Percentiles rank a stretch among this genome's conserved stretches.
phyloP scores from a whole-genome alignment of 192 early-diverging fungal species.

The Chytriomyces sp. region DNA sequence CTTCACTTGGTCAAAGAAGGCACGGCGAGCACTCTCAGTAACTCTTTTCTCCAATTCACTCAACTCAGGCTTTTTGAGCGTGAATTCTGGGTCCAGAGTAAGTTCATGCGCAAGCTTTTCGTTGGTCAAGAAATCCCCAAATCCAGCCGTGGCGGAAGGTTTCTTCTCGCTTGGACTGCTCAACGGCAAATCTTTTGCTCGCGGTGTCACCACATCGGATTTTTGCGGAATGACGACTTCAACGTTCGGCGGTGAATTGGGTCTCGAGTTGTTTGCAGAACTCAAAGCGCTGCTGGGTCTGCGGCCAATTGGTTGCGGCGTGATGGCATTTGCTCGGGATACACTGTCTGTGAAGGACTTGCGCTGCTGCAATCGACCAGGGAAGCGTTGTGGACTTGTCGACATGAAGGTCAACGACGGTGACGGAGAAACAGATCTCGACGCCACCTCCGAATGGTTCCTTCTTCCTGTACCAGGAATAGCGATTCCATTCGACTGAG shows the following conservation, averaged over 20 bases:
- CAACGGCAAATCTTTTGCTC: not conserved
- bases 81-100: slow-evolving; percentile 74
- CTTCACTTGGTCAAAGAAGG: slow-evolving; percentile 72
- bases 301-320: not conserved
- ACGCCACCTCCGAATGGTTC: slow-evolving; percentile 1
- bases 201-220: slow-evolving; percentile 3
- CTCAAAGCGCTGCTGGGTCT: not conserved
- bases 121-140: slow-evolving; percentile 58
- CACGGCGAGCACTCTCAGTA: slow-evolving; percentile 63
- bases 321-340: slow-evolving; percentile 6
- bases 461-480: slow-evolving; percentile 3
- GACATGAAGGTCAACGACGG: slow-evolving; percentile 31
- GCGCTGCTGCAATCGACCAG: slow-evolving; percentile 10
- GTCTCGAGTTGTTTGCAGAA: not conserved
- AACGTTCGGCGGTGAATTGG: not conserved
- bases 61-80: slow-evolving; percentile 53
- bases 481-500: not conserved
- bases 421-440: slow-evolving; percentile 6
- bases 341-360: slow-evolving; percentile 15
- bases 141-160: slow-evolving; percentile 20
- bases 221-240: slow-evolving; percentile 13
- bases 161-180: not conserved
- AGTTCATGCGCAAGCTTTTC: slow-evolving; percentile 79
- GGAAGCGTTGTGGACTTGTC: slow-evolving; percentile 51
- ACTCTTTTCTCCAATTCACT: slow-evolving; percentile 61